Percentiles rank a stretch among this genome's conserved stretches.
phyloP scores from a whole-genome alignment of 306 rosid species.

The Senna tora region DNA sequence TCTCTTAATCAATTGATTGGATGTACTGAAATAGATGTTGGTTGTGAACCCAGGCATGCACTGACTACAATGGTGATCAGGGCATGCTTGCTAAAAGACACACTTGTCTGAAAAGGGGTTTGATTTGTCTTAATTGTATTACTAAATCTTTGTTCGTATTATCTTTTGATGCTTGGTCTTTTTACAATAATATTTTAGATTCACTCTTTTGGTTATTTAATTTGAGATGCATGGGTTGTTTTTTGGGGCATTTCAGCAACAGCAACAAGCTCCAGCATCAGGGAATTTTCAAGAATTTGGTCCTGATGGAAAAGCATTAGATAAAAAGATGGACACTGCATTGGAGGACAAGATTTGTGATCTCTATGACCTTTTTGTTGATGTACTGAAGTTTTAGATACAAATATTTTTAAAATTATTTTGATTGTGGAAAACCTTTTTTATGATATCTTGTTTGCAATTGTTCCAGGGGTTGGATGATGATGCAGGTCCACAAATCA shows the following conservation, averaged over 20 bases:
- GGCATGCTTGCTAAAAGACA: constrained; percentile 28
- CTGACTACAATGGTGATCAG: constrained; percentile 15
- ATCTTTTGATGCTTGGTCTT: constrained; percentile 30
- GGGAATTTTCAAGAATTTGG: constrained; percentile 67
- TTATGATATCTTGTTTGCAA: constrained; percentile 41
- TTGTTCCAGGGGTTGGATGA: constrained; percentile 90
- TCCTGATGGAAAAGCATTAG: constrained; percentile 64
- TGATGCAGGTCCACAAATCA: constrained; percentile 84
- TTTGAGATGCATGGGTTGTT: constrained; percentile 33
- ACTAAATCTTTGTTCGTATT: constrained; percentile 13
- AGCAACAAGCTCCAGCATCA: constrained; percentile 67
- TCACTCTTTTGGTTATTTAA: constrained; percentile 32
- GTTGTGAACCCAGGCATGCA: neutral
- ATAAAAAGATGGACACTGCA: constrained; percentile 72
- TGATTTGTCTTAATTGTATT: constrained; percentile 31
- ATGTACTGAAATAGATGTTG: no score
- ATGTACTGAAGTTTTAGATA: constrained; percentile 57
- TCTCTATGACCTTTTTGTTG: constrained; percentile 95
- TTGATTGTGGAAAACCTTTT: constrained; percentile 33
- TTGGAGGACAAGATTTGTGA: constrained; percentile 99
- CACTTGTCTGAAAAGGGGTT: constrained; percentile 30
- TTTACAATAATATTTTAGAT: constrained; percentile 9
- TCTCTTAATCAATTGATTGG: constrained; percentile 2
- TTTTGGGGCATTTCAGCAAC: constrained; percentile 60
- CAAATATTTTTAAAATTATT: constrained; percentile 31